Base-by-base conservation (phyloP, 306 rosid genomes). In the Urtica urens region DNA sequence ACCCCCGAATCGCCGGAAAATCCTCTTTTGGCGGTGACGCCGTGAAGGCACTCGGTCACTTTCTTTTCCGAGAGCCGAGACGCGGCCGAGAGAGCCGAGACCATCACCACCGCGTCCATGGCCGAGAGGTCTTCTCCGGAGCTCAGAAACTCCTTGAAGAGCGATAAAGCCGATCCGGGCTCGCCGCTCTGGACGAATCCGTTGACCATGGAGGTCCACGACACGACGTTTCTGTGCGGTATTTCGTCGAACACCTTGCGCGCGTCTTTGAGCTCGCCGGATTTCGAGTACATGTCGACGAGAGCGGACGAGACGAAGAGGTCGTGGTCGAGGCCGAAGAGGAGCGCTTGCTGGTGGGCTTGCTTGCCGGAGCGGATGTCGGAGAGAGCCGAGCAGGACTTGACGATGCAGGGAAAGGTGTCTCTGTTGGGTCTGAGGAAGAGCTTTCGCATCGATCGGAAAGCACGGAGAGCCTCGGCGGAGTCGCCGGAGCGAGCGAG, bases 151-250 rank as follows among this genome's bases (percentile, higher is more conserved):
- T 80, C 79, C 50, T 83, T 83, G 38, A 87, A 87, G 21, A 83
- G 46, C 25, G 41, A 53, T 42, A 87, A 59, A 0, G 93, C 85
- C 14, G 65, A 61, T 0, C 10, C 23, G 13, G 83, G 51, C 14
- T 19, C 35, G 6, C 46, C 83, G 25, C 78, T 87, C 33, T 69
- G 94, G 46, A 77, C 76, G 38, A 69, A 73, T 13, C 87, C 92
- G 2, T 65, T 51, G 62, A 87, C 78, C 67, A 83, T 65, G 11
- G 94, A 65, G 1, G 94, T 83, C 96, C 94, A 87, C 23, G 94
- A 80, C 22, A 83, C 96, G 10, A 73, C 79, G 39, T 80, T 83
- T 68, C 76, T 63, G 46, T 84, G 87, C 74, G 40, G 4, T 10
- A 72, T 80, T 68, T 64, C 76, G 21, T 83, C 96, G 54, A 87